phyloP scores from a whole-genome alignment of 208 protist species.

The Jaenimonas drosophilae region DNA sequence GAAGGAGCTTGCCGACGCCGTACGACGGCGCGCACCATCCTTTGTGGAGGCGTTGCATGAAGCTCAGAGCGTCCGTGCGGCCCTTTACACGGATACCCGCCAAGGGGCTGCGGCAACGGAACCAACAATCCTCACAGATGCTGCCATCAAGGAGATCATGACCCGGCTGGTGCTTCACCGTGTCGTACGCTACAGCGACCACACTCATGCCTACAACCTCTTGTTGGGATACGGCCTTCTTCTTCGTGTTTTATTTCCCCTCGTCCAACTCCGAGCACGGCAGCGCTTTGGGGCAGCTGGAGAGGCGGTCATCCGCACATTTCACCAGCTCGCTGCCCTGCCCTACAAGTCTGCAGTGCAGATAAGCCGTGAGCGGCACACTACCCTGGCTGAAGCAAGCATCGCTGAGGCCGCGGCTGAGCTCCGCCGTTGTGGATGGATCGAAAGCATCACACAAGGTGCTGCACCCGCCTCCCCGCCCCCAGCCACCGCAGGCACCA shows the following conservation, averaged over 20 bases:
- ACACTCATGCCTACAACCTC: slow-evolving; percentile 32
- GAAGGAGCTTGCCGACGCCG: slow-evolving; percentile 11
- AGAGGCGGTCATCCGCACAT: slow-evolving; percentile 30
- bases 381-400: no score
- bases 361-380: slow-evolving; percentile 32
- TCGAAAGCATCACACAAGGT: not conserved
- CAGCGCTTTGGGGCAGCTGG: slow-evolving; percentile 47
- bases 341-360: slow-evolving; percentile 25
- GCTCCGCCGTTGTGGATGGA: not conserved
- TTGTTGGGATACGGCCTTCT: slow-evolving; percentile 42
- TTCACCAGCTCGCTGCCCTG: slow-evolving; percentile 47
- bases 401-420: not conserved
- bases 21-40: no score
- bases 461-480: not conserved
- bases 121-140: no score
- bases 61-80: no score
- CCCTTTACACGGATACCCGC: no score
- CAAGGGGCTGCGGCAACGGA: no score
- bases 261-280: slow-evolving; percentile 30
- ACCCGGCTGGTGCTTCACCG: slow-evolving; percentile 67
- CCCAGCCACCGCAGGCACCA: no score
- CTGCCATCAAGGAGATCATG: slow-evolving; percentile 60
- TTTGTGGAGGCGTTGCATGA: no score
- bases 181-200: slow-evolving; percentile 21
- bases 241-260: slow-evolving; percentile 47